Conservation (phyloP, 1,139 yeast genomes). For the Saccharomycopsis crataegensis region DNA sequence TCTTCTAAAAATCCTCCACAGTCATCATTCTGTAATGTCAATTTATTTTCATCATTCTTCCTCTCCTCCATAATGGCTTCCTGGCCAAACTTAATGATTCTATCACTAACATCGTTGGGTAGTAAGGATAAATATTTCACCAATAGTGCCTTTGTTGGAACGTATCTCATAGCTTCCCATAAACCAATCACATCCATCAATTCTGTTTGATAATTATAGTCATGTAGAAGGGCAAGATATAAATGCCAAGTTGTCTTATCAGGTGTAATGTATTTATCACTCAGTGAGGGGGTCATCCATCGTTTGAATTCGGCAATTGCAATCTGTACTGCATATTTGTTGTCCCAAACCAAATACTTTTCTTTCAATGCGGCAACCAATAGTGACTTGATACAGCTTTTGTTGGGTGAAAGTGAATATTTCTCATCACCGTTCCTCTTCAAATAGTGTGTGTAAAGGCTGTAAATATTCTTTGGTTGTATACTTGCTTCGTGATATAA, state of each 20-base stretch:
- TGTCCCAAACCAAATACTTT: slow-evolving; percentile 36
- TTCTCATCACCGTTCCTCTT: background rate
- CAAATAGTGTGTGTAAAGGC: slow-evolving; percentile 28
- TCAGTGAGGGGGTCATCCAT: slow-evolving; percentile 25
- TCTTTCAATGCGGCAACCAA: slow-evolving; percentile 32
- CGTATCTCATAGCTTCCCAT: slow-evolving; percentile 49
- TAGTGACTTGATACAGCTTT: slow-evolving; percentile 36
- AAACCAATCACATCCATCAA: slow-evolving; percentile 45
- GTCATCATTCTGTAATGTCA: no score
- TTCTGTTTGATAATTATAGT: slow-evolving; percentile 43
- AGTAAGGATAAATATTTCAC: slow-evolving; percentile 3
- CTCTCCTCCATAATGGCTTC: no score
- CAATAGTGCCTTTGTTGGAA: slow-evolving; percentile 32
- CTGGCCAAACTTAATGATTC: background rate
- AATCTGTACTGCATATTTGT: slow-evolving; percentile 49
- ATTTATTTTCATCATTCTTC: no score
- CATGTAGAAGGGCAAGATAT: slow-evolving; percentile 45
- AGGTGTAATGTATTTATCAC: slow-evolving; percentile 30
- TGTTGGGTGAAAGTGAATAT: slow-evolving; percentile 14
- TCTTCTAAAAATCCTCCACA: no score
- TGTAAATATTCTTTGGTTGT: slow-evolving; percentile 33
- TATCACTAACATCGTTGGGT: slow-evolving; percentile 8
- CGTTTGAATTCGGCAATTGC: slow-evolving; percentile 51
- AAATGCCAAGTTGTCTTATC: slow-evolving; percentile 40
- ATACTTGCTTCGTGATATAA: slow-evolving; percentile 40